Base-by-base conservation (phyloP, 2,329 filamentous ascomycete genomes). In the Calonectria henricotiae region DNA sequence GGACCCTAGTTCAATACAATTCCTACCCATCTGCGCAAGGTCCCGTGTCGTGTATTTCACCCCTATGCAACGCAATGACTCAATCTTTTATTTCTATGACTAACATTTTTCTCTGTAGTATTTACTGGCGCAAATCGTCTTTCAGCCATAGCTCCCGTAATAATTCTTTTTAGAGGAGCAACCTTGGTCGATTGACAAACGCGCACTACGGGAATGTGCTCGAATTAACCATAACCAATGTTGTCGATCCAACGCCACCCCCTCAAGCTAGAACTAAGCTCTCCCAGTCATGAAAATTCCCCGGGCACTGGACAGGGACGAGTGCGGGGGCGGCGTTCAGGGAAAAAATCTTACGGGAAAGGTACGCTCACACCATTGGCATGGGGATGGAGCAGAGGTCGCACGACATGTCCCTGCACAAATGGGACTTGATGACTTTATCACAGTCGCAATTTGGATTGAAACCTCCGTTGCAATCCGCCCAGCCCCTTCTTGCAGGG, bases 181-280 rank as follows among this genome's bases (percentile, higher is more conserved):
- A 17, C 15, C 39, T 7, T 39, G 20, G n/a, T 58, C 51, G 37
- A 58, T 58, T 25, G 51, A 15, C 35, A 7, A 46, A 20, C n/a
- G 43, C 7, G 43, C n/a, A 1, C 11, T 23, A n/a, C 5, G 25
- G 32, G 32, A 41, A 58, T 58, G 32, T 25, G 51, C 32, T 39
- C 51, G 35, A 37, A 58, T 39, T 58, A 58, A 58, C 51, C 51
- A 58, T 58, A 58, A 39, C 35, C 51, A 23, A 23, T 39, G 17
- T 13, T 9, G 51, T 58, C 32, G 51, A 58, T 58, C 51, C 32
- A 58, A 23, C 51, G 51, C 51, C 51, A 58, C 51, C 51, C 51
- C 51, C 51, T 39, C 51, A 58, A 58, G 51, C 51, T 58, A 58
- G 51, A 15, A 58, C 37, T 39, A 58, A 58, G 51, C 51, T 32